Conservation (phyloP, 805 yeast genomes). For the Myxozyma udenii region DNA sequence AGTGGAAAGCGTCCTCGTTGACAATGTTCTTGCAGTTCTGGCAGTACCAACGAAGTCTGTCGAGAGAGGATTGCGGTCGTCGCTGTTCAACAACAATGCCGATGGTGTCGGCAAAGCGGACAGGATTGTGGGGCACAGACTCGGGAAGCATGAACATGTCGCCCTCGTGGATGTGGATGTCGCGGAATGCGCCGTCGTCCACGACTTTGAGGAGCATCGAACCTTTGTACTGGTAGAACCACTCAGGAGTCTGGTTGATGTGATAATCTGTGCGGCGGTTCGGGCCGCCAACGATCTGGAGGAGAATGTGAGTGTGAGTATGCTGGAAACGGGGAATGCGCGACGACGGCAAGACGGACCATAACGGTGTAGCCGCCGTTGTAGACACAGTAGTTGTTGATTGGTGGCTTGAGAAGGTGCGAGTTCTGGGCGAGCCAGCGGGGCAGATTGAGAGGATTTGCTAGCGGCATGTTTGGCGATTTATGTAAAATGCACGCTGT, state of each 20-base stretch:
- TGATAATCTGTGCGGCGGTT: constrained; percentile 92
- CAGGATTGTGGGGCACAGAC: constrained; percentile 80
- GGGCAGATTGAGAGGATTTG: constrained; percentile 55
- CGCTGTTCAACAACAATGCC: constrained; percentile 93
- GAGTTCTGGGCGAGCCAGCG: constrained; percentile 78
- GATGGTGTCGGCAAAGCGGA: constrained; percentile 76
- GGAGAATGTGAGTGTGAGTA: neutral
- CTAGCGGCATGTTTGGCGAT: constrained; percentile 46
- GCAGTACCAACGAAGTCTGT: constrained; percentile 87
- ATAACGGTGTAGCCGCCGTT: constrained; percentile 90
- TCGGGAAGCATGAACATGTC: constrained; percentile 80
- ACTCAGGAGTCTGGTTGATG: constrained; percentile 90
- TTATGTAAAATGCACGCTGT: no score
- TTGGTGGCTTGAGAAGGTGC: constrained; percentile 82
- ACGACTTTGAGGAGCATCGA: constrained; percentile 79
- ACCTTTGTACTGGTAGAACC: constrained; percentile 86
- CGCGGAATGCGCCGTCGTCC: constrained; percentile 70
- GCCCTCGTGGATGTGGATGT: constrained; percentile 74
- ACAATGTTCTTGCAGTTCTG: constrained; percentile 60
- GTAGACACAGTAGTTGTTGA: constrained; percentile 84
- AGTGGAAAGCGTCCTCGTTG: constrained; percentile 67
- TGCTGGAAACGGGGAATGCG: neutral
- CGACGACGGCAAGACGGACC: constrained; percentile 40
- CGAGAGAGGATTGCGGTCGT: constrained; percentile 68
- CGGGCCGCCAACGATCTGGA: constrained; percentile 83